phyloP scores from a whole-genome alignment of 441 rosid genomes.

The Melianthus villosus region DNA sequence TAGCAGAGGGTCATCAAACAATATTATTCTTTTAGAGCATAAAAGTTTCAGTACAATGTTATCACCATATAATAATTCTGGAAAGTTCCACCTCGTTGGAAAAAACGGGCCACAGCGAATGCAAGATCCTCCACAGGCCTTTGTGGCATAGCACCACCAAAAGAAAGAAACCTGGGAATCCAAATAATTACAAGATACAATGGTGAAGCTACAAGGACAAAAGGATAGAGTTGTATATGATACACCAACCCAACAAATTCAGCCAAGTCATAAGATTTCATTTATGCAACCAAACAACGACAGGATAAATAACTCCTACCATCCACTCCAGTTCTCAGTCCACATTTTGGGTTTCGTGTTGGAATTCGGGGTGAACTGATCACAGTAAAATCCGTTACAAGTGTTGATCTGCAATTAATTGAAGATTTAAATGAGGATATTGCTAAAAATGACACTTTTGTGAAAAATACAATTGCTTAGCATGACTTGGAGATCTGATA shows the following conservation, averaged over 20 bases:
- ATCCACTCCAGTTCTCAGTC: slow-evolving; percentile 87
- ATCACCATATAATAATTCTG: slow-evolving; percentile 69
- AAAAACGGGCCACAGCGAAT: slow-evolving; percentile 62
- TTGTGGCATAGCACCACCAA: slow-evolving; percentile 46
- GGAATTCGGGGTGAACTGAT: slow-evolving; percentile 62
- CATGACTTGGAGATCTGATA: too few relatives aligned
- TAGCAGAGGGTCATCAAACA: not conserved
- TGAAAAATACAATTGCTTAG: too few relatives aligned
- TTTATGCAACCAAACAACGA: not conserved
- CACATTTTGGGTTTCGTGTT: slow-evolving; percentile 61
- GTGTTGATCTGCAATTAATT: too few relatives aligned
- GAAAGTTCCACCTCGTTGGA: slow-evolving; percentile 61
- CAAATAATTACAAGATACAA: not conserved
- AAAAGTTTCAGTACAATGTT: not conserved
- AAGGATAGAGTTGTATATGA: not conserved
- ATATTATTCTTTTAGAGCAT: not conserved
- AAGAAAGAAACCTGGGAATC: slow-evolving; percentile 35
- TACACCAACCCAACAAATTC: not conserved
- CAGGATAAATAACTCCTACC: slow-evolving; percentile 19
- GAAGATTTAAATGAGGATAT: too few relatives aligned
- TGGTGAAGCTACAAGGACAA: not conserved
- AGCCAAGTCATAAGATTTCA: not conserved
- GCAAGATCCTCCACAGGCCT: slow-evolving; percentile 60
- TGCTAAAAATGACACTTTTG: too few relatives aligned
- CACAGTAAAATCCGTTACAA: slow-evolving; percentile 5